A percentile compares a stretch with the other conserved stretches of the same genome.
Evolutionary conservation across 306 rosid genomes (phyloP).

Genomic region (Gleditsia sinensis): DNA sequence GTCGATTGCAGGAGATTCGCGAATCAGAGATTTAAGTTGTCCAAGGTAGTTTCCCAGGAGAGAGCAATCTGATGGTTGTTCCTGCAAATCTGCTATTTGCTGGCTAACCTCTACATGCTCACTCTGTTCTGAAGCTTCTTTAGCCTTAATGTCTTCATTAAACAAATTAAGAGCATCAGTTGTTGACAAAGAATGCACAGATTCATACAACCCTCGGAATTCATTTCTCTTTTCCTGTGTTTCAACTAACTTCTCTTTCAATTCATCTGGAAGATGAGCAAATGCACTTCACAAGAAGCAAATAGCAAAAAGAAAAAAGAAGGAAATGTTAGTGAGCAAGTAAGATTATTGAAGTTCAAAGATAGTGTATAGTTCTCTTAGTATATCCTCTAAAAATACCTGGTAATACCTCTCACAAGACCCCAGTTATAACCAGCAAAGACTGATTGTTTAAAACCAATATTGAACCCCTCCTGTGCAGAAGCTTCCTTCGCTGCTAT

Average conservation of each 20-base stretch:
- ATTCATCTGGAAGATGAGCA: slow-evolving; percentile 66
- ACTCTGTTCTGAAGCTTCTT: slow-evolving; percentile 35
- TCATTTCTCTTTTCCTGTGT: slow-evolving; percentile 51
- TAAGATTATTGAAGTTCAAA: background rate
- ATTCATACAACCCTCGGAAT: slow-evolving; percentile 62
- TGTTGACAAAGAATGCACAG: slow-evolving; percentile 67
- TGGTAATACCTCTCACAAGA: slow-evolving; percentile 79
- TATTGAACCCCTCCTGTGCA: slow-evolving; percentile 83
- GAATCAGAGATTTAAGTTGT: slow-evolving; percentile 57
- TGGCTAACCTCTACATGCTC: slow-evolving; percentile 36
- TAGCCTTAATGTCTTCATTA: slow-evolving; percentile 47
- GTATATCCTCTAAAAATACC: slow-evolving; percentile 44
- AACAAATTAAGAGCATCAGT: slow-evolving; percentile 62
- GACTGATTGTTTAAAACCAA: slow-evolving; percentile 77
- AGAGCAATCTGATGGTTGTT: slow-evolving; percentile 38
- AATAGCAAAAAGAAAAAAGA: slow-evolving; percentile 23
- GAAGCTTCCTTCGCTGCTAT: slow-evolving; percentile 81
- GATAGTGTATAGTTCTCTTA: background rate
- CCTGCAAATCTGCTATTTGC: slow-evolving; percentile 21
- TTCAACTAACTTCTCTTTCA: slow-evolving; percentile 62
- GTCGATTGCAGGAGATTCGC: slow-evolving; percentile 49
- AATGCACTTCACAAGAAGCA: slow-evolving; percentile 54
- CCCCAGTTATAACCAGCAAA: slow-evolving; percentile 71
- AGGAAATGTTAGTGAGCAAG: background rate
- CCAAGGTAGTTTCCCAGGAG: slow-evolving; percentile 43